Evolutionary conservation across 208 protist genomes (phyloP), one percentile per base, ranked within the genome.

Genomic region (Leishmania tropica): DNA sequence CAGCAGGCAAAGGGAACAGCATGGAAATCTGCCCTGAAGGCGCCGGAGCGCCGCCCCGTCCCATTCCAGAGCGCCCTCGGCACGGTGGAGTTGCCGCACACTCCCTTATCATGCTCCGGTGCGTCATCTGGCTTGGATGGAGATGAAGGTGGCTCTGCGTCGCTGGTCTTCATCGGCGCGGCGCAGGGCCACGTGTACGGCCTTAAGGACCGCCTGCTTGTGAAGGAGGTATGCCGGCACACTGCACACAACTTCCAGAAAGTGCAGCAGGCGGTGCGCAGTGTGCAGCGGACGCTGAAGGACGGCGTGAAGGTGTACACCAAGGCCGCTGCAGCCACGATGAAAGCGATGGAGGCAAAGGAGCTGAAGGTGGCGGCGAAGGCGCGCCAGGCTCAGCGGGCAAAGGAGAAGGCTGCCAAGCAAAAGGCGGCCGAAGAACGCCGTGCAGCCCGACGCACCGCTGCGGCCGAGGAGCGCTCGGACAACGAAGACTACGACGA

Each of bases 181-280:
- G 89, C 91, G 1, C 74, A 90, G 15, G 93, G 93, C n/a, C 87
- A 93, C 72, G 87, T 96, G 24, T 88, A 89, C 17, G 93, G 93
- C 75, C 80, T 96, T 13, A 87, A 94, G 73, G 83, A 81, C 24
- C 81, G 82, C 17, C 58, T 79, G 10, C 81, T 96, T 15, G 88
- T 89, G 40, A 83, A 83, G 37, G 89, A 83, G 42, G 87, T 94
- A 47, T 83, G 93, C 51, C 68, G 85, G 24, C 90, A 93, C 83
- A 82, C 89, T 19, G 83, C 85, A 19, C 47, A 86, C 31, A 93
- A 93, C 75, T 77, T 88, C 8, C 73, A 80, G 51, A 85, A 83
- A 31, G 87, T 94, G 71, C 81, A 84, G 40, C 65, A 83, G 35
- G 91, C 89, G 37, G 82, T 88, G 35, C 76, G 83, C 58, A 81